Conservation (phyloP, 352 stramenopile species). For the Globisporangium sylvaticum region DNA sequence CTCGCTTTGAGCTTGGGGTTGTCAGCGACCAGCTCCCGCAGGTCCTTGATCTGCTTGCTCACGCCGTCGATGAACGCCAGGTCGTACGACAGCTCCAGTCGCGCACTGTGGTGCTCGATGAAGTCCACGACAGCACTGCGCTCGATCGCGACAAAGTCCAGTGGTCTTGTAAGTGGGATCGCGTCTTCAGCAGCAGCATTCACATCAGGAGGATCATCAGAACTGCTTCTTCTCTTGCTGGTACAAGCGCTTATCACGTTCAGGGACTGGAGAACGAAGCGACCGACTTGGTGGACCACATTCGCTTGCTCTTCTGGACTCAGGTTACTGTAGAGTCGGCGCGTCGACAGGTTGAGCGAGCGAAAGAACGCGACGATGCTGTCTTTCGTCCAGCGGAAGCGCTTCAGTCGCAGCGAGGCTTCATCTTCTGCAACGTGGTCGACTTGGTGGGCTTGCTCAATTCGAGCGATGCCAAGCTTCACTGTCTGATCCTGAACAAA, state of each 20-base stretch:
- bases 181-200: neutral
- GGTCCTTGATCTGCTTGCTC: slow-evolving; percentile 22
- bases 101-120: slow-evolving; percentile 24
- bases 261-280: slow-evolving; percentile 15
- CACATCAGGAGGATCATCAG: neutral
- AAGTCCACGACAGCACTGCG: slow-evolving; percentile 20
- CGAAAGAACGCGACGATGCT: slow-evolving; percentile 23
- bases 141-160: slow-evolving; percentile 19
- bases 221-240: neutral
- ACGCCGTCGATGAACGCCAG: slow-evolving; percentile 22
- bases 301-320: slow-evolving; percentile 3
- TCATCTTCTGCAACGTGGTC: neutral
- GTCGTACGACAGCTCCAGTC: slow-evolving; percentile 21
- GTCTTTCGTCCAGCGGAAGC: slow-evolving; percentile 18
- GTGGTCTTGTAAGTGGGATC: slow-evolving; percentile 16
- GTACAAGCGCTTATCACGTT: neutral
- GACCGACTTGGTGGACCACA: slow-evolving; percentile 15
- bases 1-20: neutral
- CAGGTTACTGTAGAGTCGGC: slow-evolving; percentile 21
- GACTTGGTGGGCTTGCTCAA: neutral
- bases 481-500: neutral
- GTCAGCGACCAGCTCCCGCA: slow-evolving; percentile 4
- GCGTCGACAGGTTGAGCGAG: slow-evolving; percentile 27
- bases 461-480: slow-evolving; percentile 1
- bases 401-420: slow-evolving; percentile 1